These are phyloP conservation scores for Heterobasidion parviporum DNA, from an alignment of 1,284 basidiomycete genomes.

Conservation along the genomic window DNA sequence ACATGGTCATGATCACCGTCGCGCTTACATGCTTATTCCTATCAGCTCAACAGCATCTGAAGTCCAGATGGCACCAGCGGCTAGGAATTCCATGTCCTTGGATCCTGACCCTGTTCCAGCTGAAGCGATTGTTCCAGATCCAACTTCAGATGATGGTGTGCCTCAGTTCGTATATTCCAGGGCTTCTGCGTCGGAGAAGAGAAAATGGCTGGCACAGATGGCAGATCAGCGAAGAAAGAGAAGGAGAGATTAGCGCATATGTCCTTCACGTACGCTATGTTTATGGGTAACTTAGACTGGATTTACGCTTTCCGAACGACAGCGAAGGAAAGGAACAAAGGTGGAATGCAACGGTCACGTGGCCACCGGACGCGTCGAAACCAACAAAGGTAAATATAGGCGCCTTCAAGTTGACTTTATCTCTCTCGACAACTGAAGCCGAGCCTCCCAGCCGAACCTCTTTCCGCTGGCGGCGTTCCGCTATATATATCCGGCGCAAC, in stretches of 20 bases:
- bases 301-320: neutral
- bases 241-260: too few relatives aligned
- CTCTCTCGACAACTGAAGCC: neutral
- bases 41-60: neutral
- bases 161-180: too few relatives aligned
- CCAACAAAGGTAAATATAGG: conserved; percentile 12
- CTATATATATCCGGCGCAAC: neutral
- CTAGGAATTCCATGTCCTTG: neutral
- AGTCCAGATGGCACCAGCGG: neutral
- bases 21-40: neutral
- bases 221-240: too few relatives aligned
- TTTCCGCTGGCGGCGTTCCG: neutral
- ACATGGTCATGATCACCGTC: neutral
- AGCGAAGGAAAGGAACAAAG: neutral
- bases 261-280: too few relatives aligned
- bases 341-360: neutral
- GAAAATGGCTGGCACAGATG: too few relatives aligned
- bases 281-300: neutral
- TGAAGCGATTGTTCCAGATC: neutral
- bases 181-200: too few relatives aligned
- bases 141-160: neutral
- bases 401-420: neutral
- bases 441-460: neutral
- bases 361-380: neutral
- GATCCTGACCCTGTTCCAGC: neutral